Base-by-base conservation (phyloP, 164 flowering plant species). In the Pachysandra terminalis region DNA sequence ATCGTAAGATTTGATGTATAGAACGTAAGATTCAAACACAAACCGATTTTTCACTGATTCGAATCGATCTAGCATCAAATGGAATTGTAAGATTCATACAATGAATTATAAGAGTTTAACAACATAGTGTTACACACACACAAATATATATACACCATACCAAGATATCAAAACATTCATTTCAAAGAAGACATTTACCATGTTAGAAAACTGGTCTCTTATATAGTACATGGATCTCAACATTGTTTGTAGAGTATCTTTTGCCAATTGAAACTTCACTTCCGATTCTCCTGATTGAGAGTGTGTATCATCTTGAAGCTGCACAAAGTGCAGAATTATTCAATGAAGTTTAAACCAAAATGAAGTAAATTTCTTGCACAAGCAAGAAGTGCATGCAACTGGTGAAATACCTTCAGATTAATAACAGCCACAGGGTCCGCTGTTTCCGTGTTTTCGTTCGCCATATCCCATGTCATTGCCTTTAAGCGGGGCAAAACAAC, bases 391-490 rank as follows among this genome's bases (percentile, higher is more conserved):
- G 49, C 16, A 19, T 32, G 57, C 22, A 22, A 60, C 19, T 66
- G 56, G 52, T 48, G 21, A 67, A 26, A 56, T 73, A 81, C 90
- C 85, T 85, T 83, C 78, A 84, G 77, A 76, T 81, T 89, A 40
- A 82, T 82, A 61, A 82, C 80, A 51, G 87, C 89, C 45, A 71
- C 73, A 14, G 81, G 84, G 32, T 80, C 80, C 19, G 68, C 16
- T 13, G 56, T 56, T 70, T 80, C 88, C n/a, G 57, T 63, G 54
- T 71, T 71, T 59, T 76, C 83, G 61, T 71, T 74, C 22, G 74
- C 88, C 88, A 85, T 79, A 63, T 81, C 73, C 88, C 85, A 85
- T 57, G 90, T 82, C 88, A 87, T 84, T 70, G 85, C 75, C 75
- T 84, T 85, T 21, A 82, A 57, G 15, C 81, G 81, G 7, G 90